Percentiles rank a stretch among this genome's conserved stretches.
phyloP scores from a whole-genome alignment of 2,329 filamentous ascomycete species.

The Cadophora sp. region DNA sequence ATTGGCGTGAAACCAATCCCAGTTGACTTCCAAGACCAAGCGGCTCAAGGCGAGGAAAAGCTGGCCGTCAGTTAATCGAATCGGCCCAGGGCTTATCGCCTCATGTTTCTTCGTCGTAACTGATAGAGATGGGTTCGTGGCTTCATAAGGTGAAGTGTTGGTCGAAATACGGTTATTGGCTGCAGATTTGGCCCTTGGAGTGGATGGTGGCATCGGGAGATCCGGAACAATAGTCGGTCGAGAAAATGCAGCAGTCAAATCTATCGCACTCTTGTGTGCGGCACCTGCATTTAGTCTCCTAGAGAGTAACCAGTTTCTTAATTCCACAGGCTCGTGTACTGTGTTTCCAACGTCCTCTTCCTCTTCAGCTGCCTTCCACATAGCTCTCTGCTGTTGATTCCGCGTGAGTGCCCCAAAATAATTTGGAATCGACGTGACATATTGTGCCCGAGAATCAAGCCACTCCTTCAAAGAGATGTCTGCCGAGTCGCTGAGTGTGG shows the following conservation, averaged over 20 bases:
- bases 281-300: neutral
- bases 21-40: neutral
- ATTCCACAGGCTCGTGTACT: neutral
- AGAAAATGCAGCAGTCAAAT: neutral
- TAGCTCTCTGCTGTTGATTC: neutral
- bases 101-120: neutral
- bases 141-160: neutral
- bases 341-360: neutral
- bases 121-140: neutral
- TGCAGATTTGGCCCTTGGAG: too few species aligned
- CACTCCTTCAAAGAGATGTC: neutral
- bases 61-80: neutral
- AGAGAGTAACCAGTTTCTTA: neutral
- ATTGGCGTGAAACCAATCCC: conserved; percentile 4
- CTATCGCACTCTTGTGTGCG: neutral
- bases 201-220: neutral
- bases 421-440: neutral
- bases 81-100: neutral
- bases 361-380: neutral
- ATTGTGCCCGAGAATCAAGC: conserved; percentile 1
- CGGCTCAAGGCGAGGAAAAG: neutral
- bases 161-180: too few species aligned
- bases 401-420: neutral
- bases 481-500: neutral
- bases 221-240: neutral